Conservation (phyloP, 768 basidiomycete species). For the Naematelia encephala region DNA sequence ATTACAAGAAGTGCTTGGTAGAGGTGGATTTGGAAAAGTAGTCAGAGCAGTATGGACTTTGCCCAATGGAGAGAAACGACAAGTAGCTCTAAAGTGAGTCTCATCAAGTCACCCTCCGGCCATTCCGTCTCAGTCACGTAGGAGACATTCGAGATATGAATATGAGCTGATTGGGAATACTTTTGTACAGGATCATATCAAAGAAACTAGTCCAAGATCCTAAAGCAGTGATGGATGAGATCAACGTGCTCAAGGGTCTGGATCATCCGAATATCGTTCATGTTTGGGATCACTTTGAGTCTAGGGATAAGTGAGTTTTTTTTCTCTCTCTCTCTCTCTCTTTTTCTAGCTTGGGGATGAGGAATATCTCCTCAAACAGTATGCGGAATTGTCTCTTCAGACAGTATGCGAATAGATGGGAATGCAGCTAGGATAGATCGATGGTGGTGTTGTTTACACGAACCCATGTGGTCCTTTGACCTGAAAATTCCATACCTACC, state of each 20-base stretch:
- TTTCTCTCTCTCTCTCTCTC: background rate
- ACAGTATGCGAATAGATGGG: too few species aligned
- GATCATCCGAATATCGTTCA: slow-evolving; percentile 87
- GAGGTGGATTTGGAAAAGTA: slow-evolving; percentile 88
- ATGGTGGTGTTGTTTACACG: too few species aligned
- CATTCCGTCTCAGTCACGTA: too few species aligned
- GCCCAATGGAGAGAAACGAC: slow-evolving; percentile 24
- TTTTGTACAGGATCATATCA: slow-evolving; percentile 75
- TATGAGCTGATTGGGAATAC: too few species aligned
- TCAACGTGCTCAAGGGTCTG: slow-evolving; percentile 83
- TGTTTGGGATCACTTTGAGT: slow-evolving; percentile 66
- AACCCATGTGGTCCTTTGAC: too few species aligned
- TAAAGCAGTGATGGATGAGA: slow-evolving; percentile 80
- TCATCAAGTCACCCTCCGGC: too few species aligned
- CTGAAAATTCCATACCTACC: too few species aligned
- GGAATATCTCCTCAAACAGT: too few species aligned
- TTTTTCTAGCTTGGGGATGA: background rate
- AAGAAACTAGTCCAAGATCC: slow-evolving; percentile 94
- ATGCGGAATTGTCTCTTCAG: too few species aligned
- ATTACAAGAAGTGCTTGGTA: slow-evolving; percentile 57
- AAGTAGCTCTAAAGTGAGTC: slow-evolving; percentile 49
- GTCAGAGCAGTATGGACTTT: slow-evolving; percentile 60
- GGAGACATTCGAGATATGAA: too few species aligned
- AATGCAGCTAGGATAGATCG: too few species aligned
- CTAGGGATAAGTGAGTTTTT: slow-evolving; percentile 62